Conservation (phyloP, 2,329 filamentous ascomycete genomes). For the Colletotrichum somersetense region DNA sequence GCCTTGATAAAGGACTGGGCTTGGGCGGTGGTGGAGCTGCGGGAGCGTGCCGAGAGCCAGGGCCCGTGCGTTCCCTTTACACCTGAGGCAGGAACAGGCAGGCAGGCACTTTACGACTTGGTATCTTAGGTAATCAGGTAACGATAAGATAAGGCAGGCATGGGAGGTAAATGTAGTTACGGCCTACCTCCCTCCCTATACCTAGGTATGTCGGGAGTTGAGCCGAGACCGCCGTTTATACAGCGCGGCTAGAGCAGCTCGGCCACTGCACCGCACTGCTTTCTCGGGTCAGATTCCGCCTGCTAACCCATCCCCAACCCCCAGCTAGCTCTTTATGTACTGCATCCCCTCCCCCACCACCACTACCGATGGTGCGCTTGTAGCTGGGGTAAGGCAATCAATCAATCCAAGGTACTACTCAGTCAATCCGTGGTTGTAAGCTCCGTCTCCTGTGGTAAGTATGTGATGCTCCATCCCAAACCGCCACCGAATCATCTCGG, state of each 20-base stretch:
- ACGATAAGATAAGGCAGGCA: not conserved
- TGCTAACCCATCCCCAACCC: constrained; percentile 1
- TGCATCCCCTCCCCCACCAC: constrained; percentile 25
- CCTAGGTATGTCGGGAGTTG: constrained; percentile 1
- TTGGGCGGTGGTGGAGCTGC: constrained; percentile 15
- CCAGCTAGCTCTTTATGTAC: constrained; percentile 37
- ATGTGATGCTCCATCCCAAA: constrained; percentile 1
- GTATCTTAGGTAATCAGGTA: not conserved
- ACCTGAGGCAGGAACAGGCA: not conserved
- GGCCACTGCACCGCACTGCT: constrained; percentile 19
- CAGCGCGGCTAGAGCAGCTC: constrained; percentile 9
- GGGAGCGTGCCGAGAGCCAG: constrained; percentile 19
- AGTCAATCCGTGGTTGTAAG: constrained; percentile 7
- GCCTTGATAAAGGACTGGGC: constrained; percentile 37
- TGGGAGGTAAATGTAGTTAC: no score
- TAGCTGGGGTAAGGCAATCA: constrained; percentile 28
- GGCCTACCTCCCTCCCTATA: not conserved
- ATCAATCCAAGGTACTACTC: constrained; percentile 1
- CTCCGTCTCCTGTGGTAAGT: constrained; percentile 5
- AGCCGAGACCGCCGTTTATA: constrained; percentile 12
- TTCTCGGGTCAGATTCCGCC: constrained; percentile 34
- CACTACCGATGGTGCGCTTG: constrained; percentile 10
- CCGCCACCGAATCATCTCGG: not conserved
- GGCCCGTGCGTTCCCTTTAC: constrained; percentile 2
- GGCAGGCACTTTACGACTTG: no score